Base-by-base conservation (phyloP, 2,329 filamentous ascomycete genomes). In the Colletotrichum sp. region DNA sequence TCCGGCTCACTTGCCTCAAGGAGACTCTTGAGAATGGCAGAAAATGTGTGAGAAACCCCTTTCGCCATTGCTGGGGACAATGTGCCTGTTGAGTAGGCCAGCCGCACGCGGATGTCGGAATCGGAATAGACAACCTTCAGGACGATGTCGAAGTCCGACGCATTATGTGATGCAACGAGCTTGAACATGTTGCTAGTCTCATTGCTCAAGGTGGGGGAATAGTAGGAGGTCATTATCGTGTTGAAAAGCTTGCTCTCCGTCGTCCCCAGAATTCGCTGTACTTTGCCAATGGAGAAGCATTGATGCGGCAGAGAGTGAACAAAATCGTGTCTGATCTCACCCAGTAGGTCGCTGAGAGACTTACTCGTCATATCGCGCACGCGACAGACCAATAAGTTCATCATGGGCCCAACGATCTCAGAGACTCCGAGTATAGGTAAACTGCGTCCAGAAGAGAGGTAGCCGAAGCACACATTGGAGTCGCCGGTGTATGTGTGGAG, bases 191-290 rank as follows among this genome's bases (percentile, higher is more conserved):
- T 66, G 24, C 57, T 52, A 7, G 36, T 52, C 7, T 44, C 32
- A 28, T 24, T 30, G 12, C 63, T 55, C 6, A 52, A 30, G 5
- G 24, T 21, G 6, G 69, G 63, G 1, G 69, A 72, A 21, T 68
- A 68, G 36, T 71, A 75, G 4, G 69, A 74, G 1, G 77, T 73
- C 21, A 78, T 59, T 13, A 77, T 76, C 16, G 71, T 78, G 70
- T 78, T 78, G 76, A 78, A 78, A 0, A 78, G 67, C 30, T 63
- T 71, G 12, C 34, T 64, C 4, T 72, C 64, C 7, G 68, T 70
- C 9, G 55, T 57, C 1, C 66, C 72, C 8, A 73, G 36, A 5
- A 75, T 69, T 1, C 72, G 59, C 28, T 77, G 77, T 13, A 77
- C 70, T 12, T 72, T 75, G 26, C 66, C 63, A 18, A 78, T 65